Evolutionary conservation across 306 rosid species (phyloP), one percentile per base, ranked within the genome.

Genomic region (Styphnolobium japonicum): DNA sequence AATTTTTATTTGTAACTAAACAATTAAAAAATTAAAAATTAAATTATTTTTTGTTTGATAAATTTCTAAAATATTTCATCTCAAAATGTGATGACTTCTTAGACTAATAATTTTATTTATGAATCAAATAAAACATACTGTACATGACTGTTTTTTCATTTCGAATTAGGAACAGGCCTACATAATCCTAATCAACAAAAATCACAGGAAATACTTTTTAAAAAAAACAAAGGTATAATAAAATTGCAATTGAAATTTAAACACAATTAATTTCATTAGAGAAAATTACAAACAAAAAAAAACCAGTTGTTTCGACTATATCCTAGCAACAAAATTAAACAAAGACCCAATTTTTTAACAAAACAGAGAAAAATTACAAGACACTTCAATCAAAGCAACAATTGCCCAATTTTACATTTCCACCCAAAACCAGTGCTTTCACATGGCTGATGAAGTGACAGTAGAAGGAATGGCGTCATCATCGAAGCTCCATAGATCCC

Each of bases 401-500:
- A 0, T 37, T 37, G 42, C 42, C 7, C 65, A 12, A 8, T 27
- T 33, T 31, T 71, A 34, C 75, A 63, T n/a, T 27, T 27, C 18
- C 9, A 15, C 21, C 27, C 18, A 18, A 48, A 10, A 33, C 31
- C 31, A 27, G 1, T 11, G 5, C 29, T n/a, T 11, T 79, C 71
- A 79, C 72, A 52, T 18, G 14, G 66, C 42, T 34, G 78, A 29
- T 7, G 58, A 56, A 43, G 18, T 1, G 4, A 19, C 61, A 10
- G 67, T 14, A 5, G 33, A 25, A 19, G 49, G 40, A 55, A 78
- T 48, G 10, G 6, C 36, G 7, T 51, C 84, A 56, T 79, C 90
- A 42, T 78, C 89, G 72, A 93, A 91, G 90, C 79, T 78, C 96
- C 96, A 93, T 1, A 93, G 91, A 49, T 85, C 83, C 21, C 83